Conservation (phyloP, 495 filamentous ascomycete genomes). For the Thozetella sp. region DNA sequence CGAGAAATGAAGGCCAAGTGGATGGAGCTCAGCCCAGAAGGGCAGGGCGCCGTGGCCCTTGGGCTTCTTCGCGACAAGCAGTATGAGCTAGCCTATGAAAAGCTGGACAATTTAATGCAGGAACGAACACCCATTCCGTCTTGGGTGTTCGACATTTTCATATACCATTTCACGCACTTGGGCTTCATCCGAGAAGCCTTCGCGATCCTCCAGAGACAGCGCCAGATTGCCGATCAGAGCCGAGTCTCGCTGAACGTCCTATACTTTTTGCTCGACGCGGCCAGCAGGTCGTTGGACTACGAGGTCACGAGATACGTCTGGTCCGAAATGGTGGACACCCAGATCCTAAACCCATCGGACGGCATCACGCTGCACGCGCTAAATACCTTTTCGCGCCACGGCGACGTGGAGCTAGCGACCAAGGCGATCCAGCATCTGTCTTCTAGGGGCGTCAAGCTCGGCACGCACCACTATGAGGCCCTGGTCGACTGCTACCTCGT, state of each 20-base stretch:
- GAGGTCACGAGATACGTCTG: conserved; percentile 53
- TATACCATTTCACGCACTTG: conserved; percentile 68
- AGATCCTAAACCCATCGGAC: conserved; percentile 65
- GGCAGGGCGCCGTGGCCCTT: conserved; percentile 67
- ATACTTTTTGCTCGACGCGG: conserved; percentile 71
- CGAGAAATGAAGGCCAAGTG: conserved; percentile 69
- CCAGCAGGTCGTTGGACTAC: conserved; percentile 46
- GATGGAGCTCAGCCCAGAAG: conserved; percentile 64
- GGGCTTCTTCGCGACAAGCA: conserved; percentile 80
- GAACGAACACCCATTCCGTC: conserved; percentile 55
- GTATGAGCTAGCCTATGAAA: conserved; percentile 78
- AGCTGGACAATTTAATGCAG: conserved; percentile 65
- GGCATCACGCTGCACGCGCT: conserved; percentile 68
- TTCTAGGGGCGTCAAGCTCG: conserved; percentile 50
- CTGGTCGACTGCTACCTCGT: conserved; percentile 68
- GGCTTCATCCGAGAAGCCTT: conserved; percentile 78
- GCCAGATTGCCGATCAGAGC: conserved; percentile 40
- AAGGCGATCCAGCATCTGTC: conserved; percentile 62
- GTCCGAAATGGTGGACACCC: conserved; percentile 62
- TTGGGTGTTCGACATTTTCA: conserved; percentile 78
- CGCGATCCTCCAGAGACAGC: conserved; percentile 58
- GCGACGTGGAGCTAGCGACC: conserved; percentile 68
- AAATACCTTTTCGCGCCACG: conserved; percentile 64
- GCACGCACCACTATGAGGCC: conserved; percentile 73
- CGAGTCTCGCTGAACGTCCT: conserved; percentile 53